These are phyloP conservation scores for Dendrothele bispora DNA, from an alignment of 768 basidiomycete species.

Conservation along the genomic window DNA sequence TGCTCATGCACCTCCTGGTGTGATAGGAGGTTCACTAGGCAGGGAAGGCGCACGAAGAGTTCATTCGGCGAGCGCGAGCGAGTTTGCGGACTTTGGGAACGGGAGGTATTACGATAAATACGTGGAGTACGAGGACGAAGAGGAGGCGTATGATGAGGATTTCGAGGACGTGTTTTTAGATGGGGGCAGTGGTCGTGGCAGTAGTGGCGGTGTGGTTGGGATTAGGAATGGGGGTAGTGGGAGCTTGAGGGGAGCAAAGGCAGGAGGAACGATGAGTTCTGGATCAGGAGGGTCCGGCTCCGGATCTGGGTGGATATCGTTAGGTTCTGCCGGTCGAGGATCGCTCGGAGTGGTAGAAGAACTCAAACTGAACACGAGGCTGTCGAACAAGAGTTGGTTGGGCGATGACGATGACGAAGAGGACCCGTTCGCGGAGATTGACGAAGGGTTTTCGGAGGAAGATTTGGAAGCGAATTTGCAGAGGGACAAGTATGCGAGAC, in stretches of 20 bases:
- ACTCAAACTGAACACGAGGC: conserved; percentile 79
- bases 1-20: no score
- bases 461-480: conserved; percentile 91
- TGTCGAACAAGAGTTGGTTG: conserved; percentile 87
- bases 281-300: background rate
- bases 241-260: conserved; percentile 27
- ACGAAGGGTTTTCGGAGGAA: conserved; percentile 90
- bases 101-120: conserved; percentile 81
- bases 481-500: conserved; percentile 89
- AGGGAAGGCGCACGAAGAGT: conserved; percentile 40
- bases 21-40: no score
- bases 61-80: conserved; percentile 69
- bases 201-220: no score
- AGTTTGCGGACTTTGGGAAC: conserved; percentile 45
- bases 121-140: conserved; percentile 57
- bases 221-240: conserved; percentile 67
- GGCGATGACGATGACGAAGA: conserved; percentile 70
- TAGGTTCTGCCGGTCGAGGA: no score
- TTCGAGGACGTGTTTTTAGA: conserved; percentile 97
- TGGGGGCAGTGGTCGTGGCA: no score
- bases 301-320: background rate
- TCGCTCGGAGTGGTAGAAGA: conserved; percentile 57
- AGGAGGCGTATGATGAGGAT: conserved; percentile 62
- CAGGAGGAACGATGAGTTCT: background rate
- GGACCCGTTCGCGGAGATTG: conserved; percentile 98